phyloP scores from a whole-genome alignment of 805 yeast genomes.

The Metschnikowia similis region DNA sequence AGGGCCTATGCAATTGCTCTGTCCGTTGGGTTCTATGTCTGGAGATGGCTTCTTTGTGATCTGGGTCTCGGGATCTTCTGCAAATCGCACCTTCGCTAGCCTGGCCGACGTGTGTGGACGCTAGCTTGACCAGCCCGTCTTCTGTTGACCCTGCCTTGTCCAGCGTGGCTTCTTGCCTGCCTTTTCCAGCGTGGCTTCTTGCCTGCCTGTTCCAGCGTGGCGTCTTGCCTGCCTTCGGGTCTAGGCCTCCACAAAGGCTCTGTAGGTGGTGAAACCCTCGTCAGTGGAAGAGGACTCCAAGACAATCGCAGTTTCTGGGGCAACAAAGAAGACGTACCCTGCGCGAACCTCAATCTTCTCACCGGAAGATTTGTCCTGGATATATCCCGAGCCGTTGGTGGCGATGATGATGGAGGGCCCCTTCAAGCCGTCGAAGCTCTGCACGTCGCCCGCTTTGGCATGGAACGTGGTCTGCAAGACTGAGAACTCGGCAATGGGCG shows the following conservation, averaged over 20 bases:
- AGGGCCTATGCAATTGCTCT: neutral
- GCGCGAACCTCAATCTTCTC: constrained; percentile 44
- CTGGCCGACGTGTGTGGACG: no score
- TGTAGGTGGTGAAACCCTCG: constrained; percentile 65
- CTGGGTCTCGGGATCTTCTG: no score
- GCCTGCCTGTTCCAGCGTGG: no score
- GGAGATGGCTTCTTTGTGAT: neutral
- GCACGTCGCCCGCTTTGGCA: constrained; percentile 42
- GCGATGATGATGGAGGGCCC: constrained; percentile 89
- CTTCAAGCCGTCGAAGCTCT: constrained; percentile 55
- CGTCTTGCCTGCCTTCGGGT: neutral
- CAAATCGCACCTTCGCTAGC: no score
- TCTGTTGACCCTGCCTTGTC: no score
- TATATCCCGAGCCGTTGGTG: constrained; percentile 73
- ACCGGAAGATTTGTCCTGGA: constrained; percentile 40
- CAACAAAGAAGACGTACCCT: constrained; percentile 83
- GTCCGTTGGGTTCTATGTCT: neutral
- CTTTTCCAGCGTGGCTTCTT: no score
- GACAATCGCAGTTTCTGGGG: constrained; percentile 67
- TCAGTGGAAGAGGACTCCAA: constrained; percentile 48
- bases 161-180: no score
- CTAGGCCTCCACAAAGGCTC: constrained; percentile 82
- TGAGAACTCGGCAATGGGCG: constrained; percentile 95
- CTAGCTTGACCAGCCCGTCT: no score
- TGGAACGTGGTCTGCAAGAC: constrained; percentile 79